Conservation (phyloP, 345 rosid genomes). For the Atalantia buxifolia region DNA sequence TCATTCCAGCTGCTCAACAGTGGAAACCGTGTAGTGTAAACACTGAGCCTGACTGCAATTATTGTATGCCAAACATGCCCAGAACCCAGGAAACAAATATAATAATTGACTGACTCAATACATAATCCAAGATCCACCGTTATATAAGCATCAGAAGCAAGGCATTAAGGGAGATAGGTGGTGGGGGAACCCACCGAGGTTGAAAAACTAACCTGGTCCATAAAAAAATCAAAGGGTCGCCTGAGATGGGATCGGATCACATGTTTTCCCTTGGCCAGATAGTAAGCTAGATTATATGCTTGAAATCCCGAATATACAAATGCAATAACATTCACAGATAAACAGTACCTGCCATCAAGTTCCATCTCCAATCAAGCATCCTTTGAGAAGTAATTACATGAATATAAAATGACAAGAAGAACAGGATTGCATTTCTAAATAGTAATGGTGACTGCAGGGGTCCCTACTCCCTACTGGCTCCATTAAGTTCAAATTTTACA, state of each 20-base stretch:
- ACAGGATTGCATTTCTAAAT: neutral
- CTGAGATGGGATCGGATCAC: constrained; percentile 50
- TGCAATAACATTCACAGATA: constrained; percentile 70
- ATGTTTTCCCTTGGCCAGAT: constrained; percentile 47
- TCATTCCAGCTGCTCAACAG: neutral
- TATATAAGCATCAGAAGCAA: neutral
- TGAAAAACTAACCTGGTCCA: constrained; percentile 79
- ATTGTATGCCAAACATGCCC: neutral
- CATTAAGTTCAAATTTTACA: neutral
- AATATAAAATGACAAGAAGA: neutral
- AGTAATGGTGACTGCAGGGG: neutral
- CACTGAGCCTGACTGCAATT: neutral
- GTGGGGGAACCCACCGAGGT: neutral
- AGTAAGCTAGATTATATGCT: constrained; percentile 59
- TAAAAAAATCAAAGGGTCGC: constrained; percentile 56
- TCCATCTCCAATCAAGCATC: constrained; percentile 8
- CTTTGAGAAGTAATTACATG: neutral
- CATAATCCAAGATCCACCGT: neutral
- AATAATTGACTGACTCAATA: too few relatives aligned
- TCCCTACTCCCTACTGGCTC: neutral
- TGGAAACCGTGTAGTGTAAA: neutral
- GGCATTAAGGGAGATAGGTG: neutral
- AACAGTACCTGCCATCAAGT: constrained; percentile 64
- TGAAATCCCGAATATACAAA: constrained; percentile 76
- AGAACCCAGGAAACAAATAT: too few relatives aligned